These are phyloP conservation scores for Aspergillus spinulosporus DNA, from an alignment of 2,329 filamentous ascomycete genomes.

Conservation along the genomic window DNA sequence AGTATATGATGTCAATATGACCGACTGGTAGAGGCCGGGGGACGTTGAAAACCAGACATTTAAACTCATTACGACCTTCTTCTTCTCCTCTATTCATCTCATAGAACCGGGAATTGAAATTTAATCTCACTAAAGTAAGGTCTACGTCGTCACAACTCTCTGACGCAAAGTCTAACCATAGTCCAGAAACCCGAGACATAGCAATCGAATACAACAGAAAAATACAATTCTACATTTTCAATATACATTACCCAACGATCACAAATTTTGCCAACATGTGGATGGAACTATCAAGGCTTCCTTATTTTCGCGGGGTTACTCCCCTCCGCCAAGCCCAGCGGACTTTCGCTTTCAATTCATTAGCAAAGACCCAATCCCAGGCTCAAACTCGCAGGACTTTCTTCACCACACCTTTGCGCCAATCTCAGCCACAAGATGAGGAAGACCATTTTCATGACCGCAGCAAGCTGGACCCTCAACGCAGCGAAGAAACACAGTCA, in stretches of 20 bases:
- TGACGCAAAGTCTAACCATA: background rate
- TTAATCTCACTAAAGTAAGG: background rate
- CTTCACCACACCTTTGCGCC: background rate
- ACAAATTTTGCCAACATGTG: conserved; percentile 8
- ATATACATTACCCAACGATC: background rate
- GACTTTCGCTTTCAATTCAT: background rate
- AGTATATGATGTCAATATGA: conserved; percentile 10
- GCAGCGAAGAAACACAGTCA: conserved; percentile 67
- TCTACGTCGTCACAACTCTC: background rate
- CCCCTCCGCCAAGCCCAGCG: background rate
- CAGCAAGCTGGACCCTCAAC: conserved; percentile 63
- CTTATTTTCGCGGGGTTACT: background rate
- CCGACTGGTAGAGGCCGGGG: background rate
- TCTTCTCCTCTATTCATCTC: background rate
- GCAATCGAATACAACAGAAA: background rate
- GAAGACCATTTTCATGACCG: conserved; percentile 45
- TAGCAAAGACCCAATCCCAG: background rate
- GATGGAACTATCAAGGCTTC: conserved; percentile 7
- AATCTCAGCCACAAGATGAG: conserved; percentile 8
- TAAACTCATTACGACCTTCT: background rate
- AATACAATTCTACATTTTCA: background rate
- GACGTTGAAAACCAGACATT: background rate
- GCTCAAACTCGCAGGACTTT: background rate
- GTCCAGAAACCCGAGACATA: background rate
- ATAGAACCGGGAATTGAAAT: background rate